Evolutionary conservation across 2,329 filamentous ascomycete species (phyloP).

Genomic region (Paecilomyces dactylethromorphus): DNA sequence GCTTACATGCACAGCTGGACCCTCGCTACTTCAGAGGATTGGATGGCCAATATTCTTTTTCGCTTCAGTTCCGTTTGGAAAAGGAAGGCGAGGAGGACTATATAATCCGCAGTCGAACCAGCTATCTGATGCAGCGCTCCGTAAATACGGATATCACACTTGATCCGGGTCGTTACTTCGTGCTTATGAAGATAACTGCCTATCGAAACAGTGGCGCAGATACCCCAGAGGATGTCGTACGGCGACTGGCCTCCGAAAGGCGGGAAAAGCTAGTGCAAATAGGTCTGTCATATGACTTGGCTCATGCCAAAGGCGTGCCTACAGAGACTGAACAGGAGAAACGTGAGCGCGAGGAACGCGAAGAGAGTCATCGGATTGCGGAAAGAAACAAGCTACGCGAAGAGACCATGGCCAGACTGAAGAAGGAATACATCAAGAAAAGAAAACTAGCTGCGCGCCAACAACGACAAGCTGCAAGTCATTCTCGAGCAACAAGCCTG

Average conservation of each 20-base stretch:
- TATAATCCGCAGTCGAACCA: constrained; percentile 50
- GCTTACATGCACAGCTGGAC: constrained; percentile 38
- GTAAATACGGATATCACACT: constrained; percentile 72
- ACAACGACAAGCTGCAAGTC: constrained; percentile 23
- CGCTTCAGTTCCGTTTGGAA: constrained; percentile 53
- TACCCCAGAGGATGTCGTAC: constrained; percentile 62
- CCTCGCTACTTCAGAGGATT: constrained; percentile 55
- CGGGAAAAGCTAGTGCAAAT: constrained; percentile 63
- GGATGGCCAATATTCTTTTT: constrained; percentile 51
- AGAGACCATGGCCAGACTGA: constrained; percentile 32
- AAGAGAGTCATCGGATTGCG: constrained; percentile 24
- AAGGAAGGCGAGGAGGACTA: constrained; percentile 56
- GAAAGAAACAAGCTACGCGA: constrained; percentile 31
- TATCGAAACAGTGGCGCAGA: constrained; percentile 46
- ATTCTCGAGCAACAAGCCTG: constrained; percentile 7
- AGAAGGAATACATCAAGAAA: constrained; percentile 34
- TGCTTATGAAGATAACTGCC: constrained; percentile 69
- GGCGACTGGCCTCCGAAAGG: constrained; percentile 53
- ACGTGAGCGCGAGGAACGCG: constrained; percentile 27
- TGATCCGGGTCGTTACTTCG: constrained; percentile 66
- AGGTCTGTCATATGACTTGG: constrained; percentile 41
- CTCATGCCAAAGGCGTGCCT: constrained; percentile 38
- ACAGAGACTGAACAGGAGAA: constrained; percentile 33
- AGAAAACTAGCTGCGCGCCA: constrained; percentile 28
- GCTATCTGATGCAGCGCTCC: constrained; percentile 61